These are phyloP conservation scores for Mayamaea pseudoterrestris DNA, from an alignment of 108 stramenopile species.

Conservation along the genomic window DNA sequence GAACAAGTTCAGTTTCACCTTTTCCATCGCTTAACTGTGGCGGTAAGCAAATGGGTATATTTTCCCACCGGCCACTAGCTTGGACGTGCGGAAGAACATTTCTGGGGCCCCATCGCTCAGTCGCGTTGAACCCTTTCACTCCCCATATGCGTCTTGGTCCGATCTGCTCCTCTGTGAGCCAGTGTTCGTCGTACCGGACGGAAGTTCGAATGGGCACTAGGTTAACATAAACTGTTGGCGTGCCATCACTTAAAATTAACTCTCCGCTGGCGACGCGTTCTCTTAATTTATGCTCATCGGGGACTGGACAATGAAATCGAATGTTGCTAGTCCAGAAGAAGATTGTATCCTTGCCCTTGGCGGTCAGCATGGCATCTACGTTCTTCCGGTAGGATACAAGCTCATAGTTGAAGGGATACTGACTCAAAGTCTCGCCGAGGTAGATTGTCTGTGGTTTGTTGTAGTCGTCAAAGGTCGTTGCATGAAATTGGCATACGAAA, in stretches of 20 bases:
- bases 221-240: conserved; percentile 41
- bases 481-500: conserved; percentile 66
- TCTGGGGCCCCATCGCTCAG: conserved; percentile 28
- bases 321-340: conserved; percentile 23
- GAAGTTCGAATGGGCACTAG: conserved; percentile 63
- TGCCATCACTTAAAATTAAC: conserved; percentile 5
- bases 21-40: conserved; percentile 4
- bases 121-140: conserved; percentile 25
- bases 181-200: conserved; percentile 19
- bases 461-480: background rate
- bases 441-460: background rate
- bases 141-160: conserved; percentile 6
- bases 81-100: conserved; percentile 44
- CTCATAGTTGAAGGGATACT: conserved; percentile 60
- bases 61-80: conserved; percentile 68
- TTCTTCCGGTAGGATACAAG: conserved; percentile 48
- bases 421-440: conserved; percentile 42
- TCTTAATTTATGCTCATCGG: conserved; percentile 19
- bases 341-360: conserved; percentile 36
- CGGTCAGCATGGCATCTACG: conserved; percentile 27
- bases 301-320: conserved; percentile 60
- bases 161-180: conserved; percentile 7
- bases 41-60: conserved; percentile 53
- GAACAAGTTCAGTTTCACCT: conserved; percentile 1
- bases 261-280: conserved; percentile 1